phyloP scores from a whole-genome alignment of 352 stramenopile genomes.

The Pythium vanterpoolii region DNA sequence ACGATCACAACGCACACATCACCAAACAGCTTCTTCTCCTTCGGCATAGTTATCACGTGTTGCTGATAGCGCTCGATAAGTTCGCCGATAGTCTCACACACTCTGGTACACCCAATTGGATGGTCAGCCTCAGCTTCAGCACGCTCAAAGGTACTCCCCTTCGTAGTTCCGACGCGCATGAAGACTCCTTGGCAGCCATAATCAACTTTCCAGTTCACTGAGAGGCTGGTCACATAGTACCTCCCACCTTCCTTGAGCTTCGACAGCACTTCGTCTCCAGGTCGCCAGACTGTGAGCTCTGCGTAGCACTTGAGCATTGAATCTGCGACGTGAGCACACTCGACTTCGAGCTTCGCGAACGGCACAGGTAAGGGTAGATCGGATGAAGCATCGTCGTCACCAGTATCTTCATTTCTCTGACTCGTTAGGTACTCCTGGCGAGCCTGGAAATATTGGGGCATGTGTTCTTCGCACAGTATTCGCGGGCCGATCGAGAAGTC shows the following conservation, averaged over 20 bases:
- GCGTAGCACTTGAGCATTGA: slow-evolving; percentile 21
- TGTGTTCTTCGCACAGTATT: slow-evolving; percentile 64
- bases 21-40: slow-evolving; percentile 9
- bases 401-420: background rate
- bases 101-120: background rate
- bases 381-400: background rate
- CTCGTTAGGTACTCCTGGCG: slow-evolving; percentile 19
- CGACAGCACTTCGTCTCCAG: slow-evolving; percentile 47
- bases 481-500: slow-evolving; percentile 55
- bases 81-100: slow-evolving; percentile 7
- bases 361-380: slow-evolving; percentile 39
- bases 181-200: slow-evolving; percentile 37
- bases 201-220: slow-evolving; percentile 63
- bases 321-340: slow-evolving; percentile 45
- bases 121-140: background rate
- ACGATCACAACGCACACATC: slow-evolving; percentile 23
- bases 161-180: slow-evolving; percentile 60
- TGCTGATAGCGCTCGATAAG: background rate
- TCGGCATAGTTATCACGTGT: background rate
- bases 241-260: slow-evolving; percentile 47
- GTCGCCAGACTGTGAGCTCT: slow-evolving; percentile 64
- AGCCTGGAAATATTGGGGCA: slow-evolving; percentile 45
- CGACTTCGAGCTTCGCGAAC: slow-evolving; percentile 67
- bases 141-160: slow-evolving; percentile 46
- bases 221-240: slow-evolving; percentile 61